Percentiles rank a stretch among this genome's conserved stretches.
Evolutionary conservation across 257 asterid species (phyloP).

Genomic region (Primulina eburnea): DNA sequence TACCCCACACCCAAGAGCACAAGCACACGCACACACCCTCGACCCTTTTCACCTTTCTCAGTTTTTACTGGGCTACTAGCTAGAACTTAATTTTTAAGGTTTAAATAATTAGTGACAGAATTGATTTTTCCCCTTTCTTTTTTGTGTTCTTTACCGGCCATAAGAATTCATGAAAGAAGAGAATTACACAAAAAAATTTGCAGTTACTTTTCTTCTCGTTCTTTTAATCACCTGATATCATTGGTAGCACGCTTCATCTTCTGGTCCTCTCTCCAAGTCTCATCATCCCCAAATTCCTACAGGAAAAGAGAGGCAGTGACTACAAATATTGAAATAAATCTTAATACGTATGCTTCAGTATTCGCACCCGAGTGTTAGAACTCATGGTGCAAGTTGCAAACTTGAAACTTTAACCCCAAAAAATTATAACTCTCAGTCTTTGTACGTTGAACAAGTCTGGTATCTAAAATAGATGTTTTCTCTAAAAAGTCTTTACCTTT

Average conservation of each 20-base stretch:
- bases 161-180: slow-evolving; percentile 29
- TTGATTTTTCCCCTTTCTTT: not conserved
- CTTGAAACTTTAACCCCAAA: slow-evolving; percentile 10
- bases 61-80: not conserved
- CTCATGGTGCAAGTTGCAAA: slow-evolving; percentile 26
- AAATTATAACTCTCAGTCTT: not conserved
- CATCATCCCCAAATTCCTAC: slow-evolving; percentile 44
- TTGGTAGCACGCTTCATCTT: slow-evolving; percentile 22
- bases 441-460: slow-evolving; percentile 5
- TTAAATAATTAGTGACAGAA: not conserved
- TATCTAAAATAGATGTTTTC: slow-evolving; percentile 8
- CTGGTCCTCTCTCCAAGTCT: slow-evolving; percentile 29
- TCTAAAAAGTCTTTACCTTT: slow-evolving; percentile 32
- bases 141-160: slow-evolving; percentile 12
- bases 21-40: not conserved
- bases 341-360: slow-evolving; percentile 1
- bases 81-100: too few relatives aligned
- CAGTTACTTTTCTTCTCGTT: slow-evolving; percentile 19
- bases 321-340: not conserved
- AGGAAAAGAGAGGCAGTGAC: not conserved
- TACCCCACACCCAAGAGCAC: too few relatives aligned
- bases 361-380: slow-evolving; percentile 21
- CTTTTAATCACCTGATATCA: slow-evolving; percentile 43
- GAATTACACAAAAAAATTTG: not conserved
- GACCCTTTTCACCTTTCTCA: not conserved